Conservation (phyloP, 495 filamentous ascomycete genomes). For the Podospora australis region DNA sequence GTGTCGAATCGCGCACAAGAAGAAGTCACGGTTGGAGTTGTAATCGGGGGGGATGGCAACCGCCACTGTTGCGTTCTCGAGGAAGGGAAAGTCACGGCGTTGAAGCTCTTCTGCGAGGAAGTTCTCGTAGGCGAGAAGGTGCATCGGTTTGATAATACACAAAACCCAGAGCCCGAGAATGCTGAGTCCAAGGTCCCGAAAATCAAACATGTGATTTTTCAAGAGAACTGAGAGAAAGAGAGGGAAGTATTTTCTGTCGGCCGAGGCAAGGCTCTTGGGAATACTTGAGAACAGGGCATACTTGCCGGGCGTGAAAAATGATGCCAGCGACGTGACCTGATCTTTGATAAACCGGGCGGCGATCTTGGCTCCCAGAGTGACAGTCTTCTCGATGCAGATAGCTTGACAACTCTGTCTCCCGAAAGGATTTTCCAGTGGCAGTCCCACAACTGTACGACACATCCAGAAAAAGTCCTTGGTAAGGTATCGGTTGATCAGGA, state of each 20-base stretch:
- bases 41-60: constrained; percentile 30
- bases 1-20: constrained; percentile 29
- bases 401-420: constrained; percentile 23
- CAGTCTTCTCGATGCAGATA: constrained; percentile 32
- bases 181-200: constrained; percentile 31
- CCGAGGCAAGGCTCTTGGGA: constrained; percentile 22
- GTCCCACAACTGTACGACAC: constrained; percentile 26
- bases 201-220: constrained; percentile 33
- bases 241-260: constrained; percentile 29
- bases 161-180: constrained; percentile 33
- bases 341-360: constrained; percentile 37
- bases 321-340: constrained; percentile 30
- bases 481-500: constrained; percentile 35
- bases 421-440: constrained; percentile 11
- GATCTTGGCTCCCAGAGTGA: constrained; percentile 31
- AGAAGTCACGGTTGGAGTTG: constrained; percentile 33
- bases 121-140: constrained; percentile 35
- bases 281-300: constrained; percentile 32
- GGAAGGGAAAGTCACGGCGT: constrained; percentile 25
- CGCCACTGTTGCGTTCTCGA: constrained; percentile 24
- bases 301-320: constrained; percentile 34
- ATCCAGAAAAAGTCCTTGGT: constrained; percentile 36
- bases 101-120: constrained; percentile 34
- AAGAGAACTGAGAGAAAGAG: constrained; percentile 37
- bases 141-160: constrained; percentile 33